A percentile compares a stretch with the other conserved stretches of the same genome.
Evolutionary conservation across 78 protist genomes (phyloP).

Genomic region (Planoprotostelium fungivorum): DNA sequence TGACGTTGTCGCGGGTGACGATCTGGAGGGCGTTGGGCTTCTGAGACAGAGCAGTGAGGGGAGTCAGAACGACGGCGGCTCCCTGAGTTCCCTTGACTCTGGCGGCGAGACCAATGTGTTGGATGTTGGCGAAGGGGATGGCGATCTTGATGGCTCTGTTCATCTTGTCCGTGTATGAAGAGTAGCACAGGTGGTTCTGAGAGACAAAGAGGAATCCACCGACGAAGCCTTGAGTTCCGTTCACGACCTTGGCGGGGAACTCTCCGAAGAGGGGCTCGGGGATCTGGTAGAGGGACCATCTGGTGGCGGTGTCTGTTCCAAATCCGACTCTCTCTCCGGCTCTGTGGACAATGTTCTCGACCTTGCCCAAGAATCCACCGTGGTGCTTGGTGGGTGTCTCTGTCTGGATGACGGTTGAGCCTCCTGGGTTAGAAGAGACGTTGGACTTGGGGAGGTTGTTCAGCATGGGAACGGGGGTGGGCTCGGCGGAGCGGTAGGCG

Average conservation of each 20-base stretch:
- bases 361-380: background rate
- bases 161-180: background rate
- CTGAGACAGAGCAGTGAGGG: background rate
- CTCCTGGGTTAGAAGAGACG: background rate
- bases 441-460: background rate
- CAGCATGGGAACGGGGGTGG: background rate
- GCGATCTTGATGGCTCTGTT: background rate
- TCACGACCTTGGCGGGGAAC: background rate
- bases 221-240: background rate
- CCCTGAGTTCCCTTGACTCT: background rate
- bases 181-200: background rate
- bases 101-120: background rate
- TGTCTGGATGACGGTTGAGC: background rate
- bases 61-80: background rate
- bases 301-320: background rate
- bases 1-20: background rate
- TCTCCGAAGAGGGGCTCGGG: background rate
- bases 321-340: background rate
- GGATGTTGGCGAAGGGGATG: background rate
- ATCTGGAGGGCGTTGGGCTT: background rate
- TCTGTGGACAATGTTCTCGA: background rate
- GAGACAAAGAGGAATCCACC: slow-evolving; percentile 1
- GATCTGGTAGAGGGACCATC: background rate
- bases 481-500: background rate
- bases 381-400: background rate